Percentiles rank a stretch among this genome's conserved stretches.
Conservation (phyloP, 1,284 basidiomycete genomes). For the Bondarzewia mesenterica region DNA sequence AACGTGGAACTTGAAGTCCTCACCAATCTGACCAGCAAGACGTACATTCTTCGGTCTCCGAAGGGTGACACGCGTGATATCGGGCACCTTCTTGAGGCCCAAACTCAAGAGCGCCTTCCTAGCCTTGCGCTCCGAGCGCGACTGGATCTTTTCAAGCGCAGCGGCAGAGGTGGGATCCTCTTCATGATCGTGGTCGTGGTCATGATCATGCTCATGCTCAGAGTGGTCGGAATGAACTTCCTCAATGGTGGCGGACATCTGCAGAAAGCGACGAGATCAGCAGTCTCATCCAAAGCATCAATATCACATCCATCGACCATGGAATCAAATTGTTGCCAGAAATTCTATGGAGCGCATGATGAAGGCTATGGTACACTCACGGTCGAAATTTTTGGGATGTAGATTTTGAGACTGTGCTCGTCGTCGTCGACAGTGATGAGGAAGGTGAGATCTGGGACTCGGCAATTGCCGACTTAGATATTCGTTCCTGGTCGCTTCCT, state of each 20-base stretch:
- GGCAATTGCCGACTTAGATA: slow-evolving; percentile 1
- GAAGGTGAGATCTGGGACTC: not conserved
- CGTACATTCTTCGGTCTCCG: slow-evolving; percentile 89
- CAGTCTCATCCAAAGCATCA: slow-evolving; percentile 27
- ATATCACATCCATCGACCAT: slow-evolving; percentile 12
- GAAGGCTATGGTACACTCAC: not conserved
- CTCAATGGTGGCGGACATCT: slow-evolving; percentile 81
- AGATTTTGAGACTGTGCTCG: slow-evolving; percentile 22
- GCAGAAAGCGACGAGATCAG: slow-evolving; percentile 12
- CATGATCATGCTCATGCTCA: slow-evolving; percentile 48
- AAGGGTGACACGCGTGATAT: slow-evolving; percentile 93
- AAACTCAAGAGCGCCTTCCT: slow-evolving; percentile 82
- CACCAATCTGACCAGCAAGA: slow-evolving; percentile 8
- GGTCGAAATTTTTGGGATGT: slow-evolving; percentile 11
- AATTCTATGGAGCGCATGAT: slow-evolving; percentile 13
- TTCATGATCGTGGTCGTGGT: slow-evolving; percentile 49
- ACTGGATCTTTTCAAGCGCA: slow-evolving; percentile 89
- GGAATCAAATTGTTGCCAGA: not conserved
- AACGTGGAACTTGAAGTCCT: not conserved
- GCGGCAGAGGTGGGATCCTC: slow-evolving; percentile 79
- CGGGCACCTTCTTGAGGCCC: slow-evolving; percentile 86
- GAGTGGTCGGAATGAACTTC: slow-evolving; percentile 75
- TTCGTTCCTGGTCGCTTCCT: not conserved
- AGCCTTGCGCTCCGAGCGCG: slow-evolving; percentile 86
- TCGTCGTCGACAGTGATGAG: slow-evolving; percentile 24